Base-by-base conservation (phyloP, 2,329 filamentous ascomycete genomes). In the Alternaria metachromatica region DNA sequence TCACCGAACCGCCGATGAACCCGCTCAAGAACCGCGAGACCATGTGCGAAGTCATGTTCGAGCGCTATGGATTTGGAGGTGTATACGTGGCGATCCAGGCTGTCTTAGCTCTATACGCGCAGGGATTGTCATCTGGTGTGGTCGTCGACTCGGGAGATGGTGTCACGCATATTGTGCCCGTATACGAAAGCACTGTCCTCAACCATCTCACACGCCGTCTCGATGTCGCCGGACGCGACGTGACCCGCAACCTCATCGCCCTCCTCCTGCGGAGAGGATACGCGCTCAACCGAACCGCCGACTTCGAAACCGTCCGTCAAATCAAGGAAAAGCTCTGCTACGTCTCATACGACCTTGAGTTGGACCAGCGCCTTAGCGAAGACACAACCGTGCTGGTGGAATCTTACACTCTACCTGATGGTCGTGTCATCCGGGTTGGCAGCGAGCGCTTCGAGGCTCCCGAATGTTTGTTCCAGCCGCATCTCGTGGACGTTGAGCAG, bases 291-390 rank as follows among this genome's bases (percentile, higher is more conserved):
- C 90, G 96, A 80, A 99, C 96, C 12, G 96, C 96, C 79, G 96
- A 99, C 81, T 99, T 99, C 81, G 96, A 99, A 83, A 99, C 96
- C 5, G 96, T 99, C 60, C 76, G 96, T 66, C 95, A 98, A 82
- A 98, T 99, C 85, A 99, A 99, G 85, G 96, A 99, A 87, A 99
- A 99, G 87, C 91, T 99, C 55, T 98, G 96, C 87, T 99, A 99
- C 81, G 95, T 99, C 61, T 97, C 94, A 12, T 99, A 98, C 85
- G 96, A 99, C 81, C 88, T 99, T 61, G 94, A 97, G 82, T 87
- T 99, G 59, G 96, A 99, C 85, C 94, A 98, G 84, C 90, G 92
- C 72, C 89, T 99, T 68, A 96, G 93, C 77, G 96, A 99, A 83
- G 96, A 99, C 76, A 99, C 96, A 15, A 99, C 96, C 1, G 94